Evolutionary conservation across 495 filamentous ascomycete species (phyloP), one percentile per base, ranked within the genome.

Genomic region (Hypoxylon rickii): DNA sequence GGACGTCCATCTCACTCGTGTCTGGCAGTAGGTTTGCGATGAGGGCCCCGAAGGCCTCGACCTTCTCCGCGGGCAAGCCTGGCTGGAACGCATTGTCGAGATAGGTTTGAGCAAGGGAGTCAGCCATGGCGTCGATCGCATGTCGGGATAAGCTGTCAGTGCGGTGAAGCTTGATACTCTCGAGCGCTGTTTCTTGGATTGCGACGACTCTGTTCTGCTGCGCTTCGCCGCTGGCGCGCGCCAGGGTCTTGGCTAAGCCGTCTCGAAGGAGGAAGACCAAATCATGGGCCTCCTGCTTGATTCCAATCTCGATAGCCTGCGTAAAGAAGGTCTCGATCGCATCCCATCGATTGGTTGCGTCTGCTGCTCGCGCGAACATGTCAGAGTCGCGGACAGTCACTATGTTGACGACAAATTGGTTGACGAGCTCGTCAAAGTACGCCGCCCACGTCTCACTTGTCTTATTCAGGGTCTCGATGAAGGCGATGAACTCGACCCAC

Each of bases 191-290:
- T 26, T 62, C 65, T 3, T 60, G 65, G 15, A 55, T 58, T n/a
- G 31, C 44, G 4, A 65, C 19, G 10, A 65, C 61, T 21, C 50
- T 58, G 22, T 62, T 51, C 21, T 65, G 48, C 34, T 59, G 56
- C 1, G 36, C 17, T 11, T 15, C 29, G 7, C 53, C 47, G 11
- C 44, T 32, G 6, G 61, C 47, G 8, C 21, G 5, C 3, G 44
- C 51, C 1, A 71, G 55, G 1, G 66, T 64, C 29, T 56, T 57
- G 15, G 69, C 68, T 10, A 71, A 70, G 12, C 51, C 63, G 20
- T 71, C 61, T 13, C 67, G 66, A 12, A 72, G 58, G 11, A 55
- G 39, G 32, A 71, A 70, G 4, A 74, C 48, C 16, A 71, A 55
- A 13, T 68, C 65, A 12, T 69, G 67, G 13, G 63, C 50, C 1